Percentiles rank a stretch among this genome's conserved stretches.
Evolutionary conservation across 1,139 yeast genomes (phyloP).

Genomic region (Pichia sp.): DNA sequence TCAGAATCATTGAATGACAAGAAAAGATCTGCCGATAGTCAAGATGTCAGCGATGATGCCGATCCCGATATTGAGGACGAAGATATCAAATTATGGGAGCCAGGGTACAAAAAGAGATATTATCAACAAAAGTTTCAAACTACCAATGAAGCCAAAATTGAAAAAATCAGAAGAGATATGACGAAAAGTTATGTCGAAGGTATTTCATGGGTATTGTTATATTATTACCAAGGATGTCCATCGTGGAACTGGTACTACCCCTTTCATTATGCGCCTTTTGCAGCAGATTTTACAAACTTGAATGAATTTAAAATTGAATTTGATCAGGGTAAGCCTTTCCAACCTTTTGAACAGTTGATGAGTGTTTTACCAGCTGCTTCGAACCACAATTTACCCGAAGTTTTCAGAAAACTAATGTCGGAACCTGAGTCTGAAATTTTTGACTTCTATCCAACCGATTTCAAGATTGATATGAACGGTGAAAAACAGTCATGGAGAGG

Average conservation of each 20-base stretch:
- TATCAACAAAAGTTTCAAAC: constrained; percentile 69
- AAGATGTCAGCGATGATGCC: constrained; percentile 36
- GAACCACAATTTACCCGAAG: constrained; percentile 80
- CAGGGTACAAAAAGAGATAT: constrained; percentile 80
- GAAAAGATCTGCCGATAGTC: constrained; percentile 1
- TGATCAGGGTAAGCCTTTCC: constrained; percentile 68
- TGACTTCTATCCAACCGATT: constrained; percentile 86
- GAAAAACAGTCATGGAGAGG: constrained; percentile 96
- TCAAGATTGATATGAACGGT: constrained; percentile 92
- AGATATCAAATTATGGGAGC: constrained; percentile 64
- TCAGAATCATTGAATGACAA: constrained; percentile 11
- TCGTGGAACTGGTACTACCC: constrained; percentile 99
- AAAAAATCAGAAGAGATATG: constrained; percentile 47
- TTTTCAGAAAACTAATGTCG: constrained; percentile 78
- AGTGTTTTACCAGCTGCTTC: constrained; percentile 96
- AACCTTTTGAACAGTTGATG: constrained; percentile 95
- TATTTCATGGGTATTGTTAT: constrained; percentile 86
- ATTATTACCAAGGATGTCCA: constrained; percentile 96
- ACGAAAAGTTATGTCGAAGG: constrained; percentile 83
- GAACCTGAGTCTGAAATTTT: constrained; percentile 74
- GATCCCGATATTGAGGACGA: constrained; percentile 29
- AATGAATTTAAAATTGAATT: constrained; percentile 52
- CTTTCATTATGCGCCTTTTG: constrained; percentile 96
- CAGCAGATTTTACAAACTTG: constrained; percentile 68
- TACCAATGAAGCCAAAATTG: constrained; percentile 45